phyloP scores from a whole-genome alignment of 2,329 filamentous ascomycete genomes.

The Cladosporium sphaerospermum region DNA sequence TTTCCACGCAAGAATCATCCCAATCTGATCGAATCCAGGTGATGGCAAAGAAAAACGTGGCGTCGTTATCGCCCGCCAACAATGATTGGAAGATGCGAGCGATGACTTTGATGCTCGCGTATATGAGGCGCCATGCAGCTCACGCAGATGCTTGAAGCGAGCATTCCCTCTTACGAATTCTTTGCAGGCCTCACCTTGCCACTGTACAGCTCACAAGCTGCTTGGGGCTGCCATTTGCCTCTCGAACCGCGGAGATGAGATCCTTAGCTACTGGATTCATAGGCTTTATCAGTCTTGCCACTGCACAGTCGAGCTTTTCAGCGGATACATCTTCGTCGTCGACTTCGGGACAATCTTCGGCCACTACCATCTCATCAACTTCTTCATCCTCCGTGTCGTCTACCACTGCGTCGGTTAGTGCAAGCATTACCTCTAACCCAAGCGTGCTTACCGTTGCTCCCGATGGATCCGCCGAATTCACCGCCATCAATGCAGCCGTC shows the following conservation, averaged over 20 bases:
- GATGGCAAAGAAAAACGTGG: neutral
- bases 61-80: neutral
- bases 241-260: neutral
- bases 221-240: neutral
- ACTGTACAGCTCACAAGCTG: neutral
- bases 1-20: neutral
- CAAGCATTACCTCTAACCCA: neutral
- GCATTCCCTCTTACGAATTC: neutral
- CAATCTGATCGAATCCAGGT: neutral
- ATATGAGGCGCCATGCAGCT: neutral
- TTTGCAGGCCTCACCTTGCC: neutral
- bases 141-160: neutral
- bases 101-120: neutral
- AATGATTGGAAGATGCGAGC: neutral
- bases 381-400: neutral
- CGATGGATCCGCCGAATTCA: slow-evolving; percentile 26
- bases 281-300: neutral
- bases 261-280: neutral
- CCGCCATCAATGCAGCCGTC: slow-evolving; percentile 40
- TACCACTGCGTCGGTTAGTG: neutral
- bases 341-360: neutral
- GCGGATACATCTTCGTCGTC: neutral
- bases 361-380: neutral
- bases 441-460: slow-evolving; percentile 1
- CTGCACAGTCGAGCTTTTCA: neutral